Conservation (phyloP, 257 asterid genomes). For the Solanum etuberosum region DNA sequence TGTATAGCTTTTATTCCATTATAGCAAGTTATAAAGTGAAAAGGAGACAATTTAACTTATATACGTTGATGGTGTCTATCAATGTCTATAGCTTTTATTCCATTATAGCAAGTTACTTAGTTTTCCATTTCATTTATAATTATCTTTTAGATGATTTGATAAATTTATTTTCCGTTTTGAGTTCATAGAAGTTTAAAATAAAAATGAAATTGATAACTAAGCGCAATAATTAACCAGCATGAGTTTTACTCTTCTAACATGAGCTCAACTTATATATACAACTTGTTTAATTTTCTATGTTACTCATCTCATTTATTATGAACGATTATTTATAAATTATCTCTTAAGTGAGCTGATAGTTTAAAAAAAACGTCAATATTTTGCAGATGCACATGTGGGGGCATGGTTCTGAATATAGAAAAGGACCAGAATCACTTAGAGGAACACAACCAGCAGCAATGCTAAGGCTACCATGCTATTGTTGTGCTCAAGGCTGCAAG, state of each 20-base stretch:
- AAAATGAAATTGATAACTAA: not conserved
- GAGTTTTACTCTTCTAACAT: not conserved
- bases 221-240: not conserved
- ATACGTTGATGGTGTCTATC: not conserved
- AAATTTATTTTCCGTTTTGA: not conserved
- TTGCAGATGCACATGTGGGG: slow-evolving; percentile 99
- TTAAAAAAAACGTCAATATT: not conserved
- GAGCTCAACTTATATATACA: not conserved
- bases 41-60: not conserved
- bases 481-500: slow-evolving; percentile 77
- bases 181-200: not conserved
- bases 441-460: slow-evolving; percentile 88
- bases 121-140: not conserved
- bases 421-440: slow-evolving; percentile 72
- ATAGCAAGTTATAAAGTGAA: not conserved
- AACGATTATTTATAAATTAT: not conserved
- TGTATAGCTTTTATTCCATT: too few species aligned
- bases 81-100: not conserved
- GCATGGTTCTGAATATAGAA: slow-evolving; percentile 77
- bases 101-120: not conserved
- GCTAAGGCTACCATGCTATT: slow-evolving; percentile 82
- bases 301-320: not conserved
- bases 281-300: not conserved
- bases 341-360: not conserved
- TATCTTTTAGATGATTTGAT: not conserved